Base-by-base conservation (phyloP, 805 yeast species). In the Barnettozyma salicaria region DNA sequence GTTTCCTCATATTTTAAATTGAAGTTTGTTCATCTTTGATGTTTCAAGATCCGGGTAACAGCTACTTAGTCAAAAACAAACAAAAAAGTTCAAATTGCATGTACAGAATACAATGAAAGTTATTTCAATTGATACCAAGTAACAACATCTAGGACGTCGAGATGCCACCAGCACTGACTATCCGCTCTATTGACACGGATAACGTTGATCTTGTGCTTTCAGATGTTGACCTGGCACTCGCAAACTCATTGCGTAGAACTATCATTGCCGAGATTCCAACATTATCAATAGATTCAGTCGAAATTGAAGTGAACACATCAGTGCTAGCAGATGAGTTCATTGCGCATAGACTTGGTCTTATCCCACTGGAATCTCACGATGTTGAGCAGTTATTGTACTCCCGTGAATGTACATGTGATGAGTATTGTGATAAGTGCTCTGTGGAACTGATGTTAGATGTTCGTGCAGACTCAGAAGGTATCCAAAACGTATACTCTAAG, bases 251-350 rank as follows among this genome's bases (percentile, higher is more conserved):
- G 26, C 74, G 99, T 50, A 72, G 99, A 59, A 78, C 83, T 27
- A 89, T 92, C 86, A 68, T 92, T 43, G 89, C 96, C 2, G 99
- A 92, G 61, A 92, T 92, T 40, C 98, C 98, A 23, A 92, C 98
- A 1, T 65, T 92, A 47, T 97, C 98, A 36, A 88, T 92, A 41
- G 99, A 92, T 56, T 74, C 90, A 44, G 98, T 92, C 32, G 97
- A 92, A 58, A 83, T 92, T 45, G 95, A 87, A 55, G 78, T 75
- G 33, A 92, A 92, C 64, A 87, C 97, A 2, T 80, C 95, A 10
- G 98, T 92, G 16, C 67, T 92, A 43, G 97, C 98, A 3, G 99
- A 92, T 61, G 99, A 92, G 62, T 92, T 92, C 57, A 75, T 92
- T 41, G 79, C 97, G 21, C 99, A 92, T 62, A 71, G 99, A 57